Conservation (phyloP, 768 basidiomycete species). For the Tricholoma hemisulphureum region DNA sequence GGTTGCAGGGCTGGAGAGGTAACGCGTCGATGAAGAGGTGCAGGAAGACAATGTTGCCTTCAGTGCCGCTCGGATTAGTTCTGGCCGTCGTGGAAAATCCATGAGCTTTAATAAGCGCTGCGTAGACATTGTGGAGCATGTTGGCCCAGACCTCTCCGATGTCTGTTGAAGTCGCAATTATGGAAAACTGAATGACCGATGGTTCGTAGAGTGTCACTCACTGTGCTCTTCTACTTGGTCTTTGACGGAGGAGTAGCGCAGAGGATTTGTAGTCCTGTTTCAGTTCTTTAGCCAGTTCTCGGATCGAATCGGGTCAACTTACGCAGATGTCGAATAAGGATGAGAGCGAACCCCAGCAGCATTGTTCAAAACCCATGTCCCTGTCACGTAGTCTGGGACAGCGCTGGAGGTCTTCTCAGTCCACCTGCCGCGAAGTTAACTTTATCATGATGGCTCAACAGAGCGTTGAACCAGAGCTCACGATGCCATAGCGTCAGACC, state of each 20-base stretch:
- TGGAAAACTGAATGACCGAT: too few species aligned
- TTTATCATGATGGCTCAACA: background rate
- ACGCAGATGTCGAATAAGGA: constrained; percentile 47
- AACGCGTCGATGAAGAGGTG: constrained; percentile 40
- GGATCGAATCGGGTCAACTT: constrained; percentile 13
- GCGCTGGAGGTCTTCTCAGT: constrained; percentile 31
- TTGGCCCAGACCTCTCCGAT: constrained; percentile 45
- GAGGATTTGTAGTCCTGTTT: constrained; percentile 30
- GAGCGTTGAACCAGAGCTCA: constrained; percentile 5
- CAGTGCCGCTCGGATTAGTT: constrained; percentile 27
- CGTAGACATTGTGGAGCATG: constrained; percentile 24
- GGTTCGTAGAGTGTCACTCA: constrained; percentile 18
- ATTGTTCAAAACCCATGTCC: constrained; percentile 46
- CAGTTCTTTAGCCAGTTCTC: constrained; percentile 28
- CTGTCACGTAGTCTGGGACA: constrained; percentile 33
- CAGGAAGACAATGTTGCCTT: constrained; percentile 37
- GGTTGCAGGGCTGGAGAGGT: constrained; percentile 34
- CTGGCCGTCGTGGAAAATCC: constrained; percentile 21
- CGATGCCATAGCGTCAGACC: constrained; percentile 46
- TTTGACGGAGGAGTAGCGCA: constrained; percentile 33
- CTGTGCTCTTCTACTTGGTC: constrained; percentile 36
- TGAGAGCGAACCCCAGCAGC: constrained; percentile 48
- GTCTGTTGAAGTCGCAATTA: constrained; percentile 6
- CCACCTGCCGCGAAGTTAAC: constrained; percentile 25
- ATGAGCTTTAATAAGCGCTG: constrained; percentile 15